A percentile compares a stretch with the other conserved stretches of the same genome.
Evolutionary conservation across 768 basidiomycete genomes (phyloP).

Genomic region (Hypholoma fasciculare): DNA sequence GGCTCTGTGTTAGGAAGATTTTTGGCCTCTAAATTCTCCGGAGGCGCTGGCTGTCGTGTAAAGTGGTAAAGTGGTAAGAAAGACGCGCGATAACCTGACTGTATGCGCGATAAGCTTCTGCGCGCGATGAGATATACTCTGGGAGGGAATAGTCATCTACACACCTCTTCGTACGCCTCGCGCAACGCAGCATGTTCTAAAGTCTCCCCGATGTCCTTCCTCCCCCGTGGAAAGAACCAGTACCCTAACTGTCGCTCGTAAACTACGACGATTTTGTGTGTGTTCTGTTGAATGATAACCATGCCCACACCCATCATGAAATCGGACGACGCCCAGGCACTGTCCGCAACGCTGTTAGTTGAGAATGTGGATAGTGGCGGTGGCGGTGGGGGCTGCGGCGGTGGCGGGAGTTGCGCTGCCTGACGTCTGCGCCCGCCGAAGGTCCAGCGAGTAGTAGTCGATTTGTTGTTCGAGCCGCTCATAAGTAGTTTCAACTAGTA

Average conservation of each 20-base stretch:
- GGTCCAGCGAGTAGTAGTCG: not conserved
- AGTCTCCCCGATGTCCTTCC: constrained; percentile 68
- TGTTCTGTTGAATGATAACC: constrained; percentile 62
- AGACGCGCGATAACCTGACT: constrained; percentile 2
- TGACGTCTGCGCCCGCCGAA: not conserved
- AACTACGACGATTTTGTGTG: constrained; percentile 52
- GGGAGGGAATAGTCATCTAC: not conserved
- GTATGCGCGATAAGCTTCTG: not conserved
- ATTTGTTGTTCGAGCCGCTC: too few relatives aligned
- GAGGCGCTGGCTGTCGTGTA: not conserved
- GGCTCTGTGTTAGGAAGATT: not conserved
- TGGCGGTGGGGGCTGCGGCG: not conserved
- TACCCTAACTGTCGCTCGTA: constrained; percentile 34
- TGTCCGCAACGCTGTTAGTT: constrained; percentile 39
- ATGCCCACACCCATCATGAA: constrained; percentile 63
- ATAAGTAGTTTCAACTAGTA: too few relatives aligned
- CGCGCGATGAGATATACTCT: not conserved
- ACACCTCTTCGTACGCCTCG: constrained; percentile 70
- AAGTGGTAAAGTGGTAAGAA: not conserved
- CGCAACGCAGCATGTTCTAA: constrained; percentile 58
- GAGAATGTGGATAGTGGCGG: constrained; percentile 38
- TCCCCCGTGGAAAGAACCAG: constrained; percentile 66
- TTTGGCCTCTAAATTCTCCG: not conserved
- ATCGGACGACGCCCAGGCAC: constrained; percentile 47
- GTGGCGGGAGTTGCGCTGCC: not conserved